phyloP scores from a whole-genome alignment of 2,329 filamentous ascomycete species.

The Ceratocystis colombiana region DNA sequence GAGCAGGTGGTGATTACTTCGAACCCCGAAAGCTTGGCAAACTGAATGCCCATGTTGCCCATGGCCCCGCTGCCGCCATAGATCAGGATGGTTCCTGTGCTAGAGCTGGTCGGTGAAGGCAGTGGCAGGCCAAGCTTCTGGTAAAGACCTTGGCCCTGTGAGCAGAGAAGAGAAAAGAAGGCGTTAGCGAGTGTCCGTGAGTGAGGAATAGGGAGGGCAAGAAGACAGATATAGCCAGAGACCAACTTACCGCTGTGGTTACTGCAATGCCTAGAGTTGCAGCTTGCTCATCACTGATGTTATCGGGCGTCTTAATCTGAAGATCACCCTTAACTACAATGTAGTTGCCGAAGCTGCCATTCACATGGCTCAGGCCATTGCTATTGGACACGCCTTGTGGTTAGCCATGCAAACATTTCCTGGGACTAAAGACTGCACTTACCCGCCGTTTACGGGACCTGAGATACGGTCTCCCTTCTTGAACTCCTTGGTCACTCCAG shows the following conservation, averaged over 20 bases:
- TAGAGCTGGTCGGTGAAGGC: constrained; percentile 35
- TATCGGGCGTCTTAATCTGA: constrained; percentile 38
- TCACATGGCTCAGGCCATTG: constrained; percentile 30
- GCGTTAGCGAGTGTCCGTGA: constrained; percentile 27
- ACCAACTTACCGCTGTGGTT: constrained; percentile 34
- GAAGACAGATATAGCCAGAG: background rate
- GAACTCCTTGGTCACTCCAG: constrained; percentile 36
- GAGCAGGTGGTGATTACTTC: constrained; percentile 35
- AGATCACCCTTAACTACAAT: constrained; percentile 35
- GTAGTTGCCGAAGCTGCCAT: constrained; percentile 38
- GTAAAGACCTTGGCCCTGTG: constrained; percentile 42
- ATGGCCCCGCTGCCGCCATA: constrained; percentile 44
- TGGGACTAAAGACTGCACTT: constrained; percentile 18
- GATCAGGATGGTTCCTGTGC: constrained; percentile 32
- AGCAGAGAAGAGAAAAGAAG: constrained; percentile 25
- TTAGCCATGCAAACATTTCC: background rate
- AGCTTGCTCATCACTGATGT: constrained; percentile 39
- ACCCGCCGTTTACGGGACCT: constrained; percentile 35
- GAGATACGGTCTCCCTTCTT: constrained; percentile 41
- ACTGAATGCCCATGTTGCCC: constrained; percentile 40
- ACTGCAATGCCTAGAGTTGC: constrained; percentile 38
- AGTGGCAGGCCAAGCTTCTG: constrained; percentile 39
- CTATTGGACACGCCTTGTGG: constrained; percentile 23
- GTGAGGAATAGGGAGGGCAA: background rate
- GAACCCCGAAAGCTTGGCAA: constrained; percentile 34